Evolutionary conservation across 495 filamentous ascomycete species (phyloP).

Genomic region (Cetradonia linearis): DNA sequence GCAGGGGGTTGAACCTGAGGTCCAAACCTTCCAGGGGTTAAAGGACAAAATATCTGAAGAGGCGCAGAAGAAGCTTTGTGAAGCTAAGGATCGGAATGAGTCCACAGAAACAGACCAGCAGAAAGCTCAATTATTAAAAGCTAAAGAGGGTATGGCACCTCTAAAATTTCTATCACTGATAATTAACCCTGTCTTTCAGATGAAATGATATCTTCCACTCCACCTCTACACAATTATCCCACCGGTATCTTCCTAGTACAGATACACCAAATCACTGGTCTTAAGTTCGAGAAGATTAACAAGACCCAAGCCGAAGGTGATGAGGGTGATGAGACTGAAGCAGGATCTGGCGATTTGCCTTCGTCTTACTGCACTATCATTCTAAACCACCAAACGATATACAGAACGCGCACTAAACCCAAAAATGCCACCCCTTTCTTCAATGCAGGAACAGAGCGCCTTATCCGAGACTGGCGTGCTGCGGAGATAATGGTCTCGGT

Average conservation of each 20-base stretch:
- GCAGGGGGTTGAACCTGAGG: conserved; percentile 42
- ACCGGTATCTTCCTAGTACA: conserved; percentile 58
- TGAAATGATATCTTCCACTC: conserved; percentile 46
- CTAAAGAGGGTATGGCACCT: conserved; percentile 27
- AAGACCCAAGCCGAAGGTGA: conserved; percentile 37
- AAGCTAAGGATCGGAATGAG: conserved; percentile 44
- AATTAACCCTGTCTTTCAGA: conserved; percentile 20
- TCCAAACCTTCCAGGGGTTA: conserved; percentile 43
- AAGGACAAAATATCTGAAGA: conserved; percentile 42
- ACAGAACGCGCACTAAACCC: conserved; percentile 61
- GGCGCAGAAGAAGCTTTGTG: conserved; percentile 49
- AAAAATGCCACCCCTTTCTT: conserved; percentile 70
- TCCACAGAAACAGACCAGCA: conserved; percentile 50
- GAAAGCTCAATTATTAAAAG: conserved; percentile 50
- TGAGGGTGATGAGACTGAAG: conserved; percentile 44
- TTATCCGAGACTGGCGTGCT: conserved; percentile 56
- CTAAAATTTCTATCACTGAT: neutral
- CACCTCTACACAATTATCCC: conserved; percentile 46
- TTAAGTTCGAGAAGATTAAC: conserved; percentile 47
- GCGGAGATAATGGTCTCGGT: conserved; percentile 55
- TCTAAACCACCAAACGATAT: conserved; percentile 60
- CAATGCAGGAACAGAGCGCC: conserved; percentile 64
- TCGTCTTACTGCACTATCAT: conserved; percentile 61
- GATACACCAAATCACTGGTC: conserved; percentile 62
- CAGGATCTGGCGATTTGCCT: conserved; percentile 51